phyloP scores from a whole-genome alignment of 805 yeast species.

The Pichia heedii region DNA sequence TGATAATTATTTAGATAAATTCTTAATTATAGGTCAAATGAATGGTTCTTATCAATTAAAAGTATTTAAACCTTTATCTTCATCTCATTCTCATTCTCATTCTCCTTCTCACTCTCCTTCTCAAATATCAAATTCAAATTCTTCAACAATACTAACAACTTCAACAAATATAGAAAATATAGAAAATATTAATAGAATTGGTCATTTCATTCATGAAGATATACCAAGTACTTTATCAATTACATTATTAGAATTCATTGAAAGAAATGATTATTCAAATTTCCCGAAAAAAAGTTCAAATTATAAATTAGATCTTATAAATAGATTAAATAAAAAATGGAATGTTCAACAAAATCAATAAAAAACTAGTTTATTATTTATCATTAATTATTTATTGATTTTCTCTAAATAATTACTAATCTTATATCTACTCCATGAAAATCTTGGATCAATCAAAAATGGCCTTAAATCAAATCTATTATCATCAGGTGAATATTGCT shows the following conservation, averaged over 20 bases:
- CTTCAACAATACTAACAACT: conserved; percentile 15
- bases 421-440: conserved; percentile 81
- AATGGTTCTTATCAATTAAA: conserved; percentile 91
- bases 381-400: conserved; percentile 32
- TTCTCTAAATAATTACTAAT: conserved; percentile 55
- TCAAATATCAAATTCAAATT: conserved; percentile 13
- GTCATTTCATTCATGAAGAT: conserved; percentile 96
- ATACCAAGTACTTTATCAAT: conserved; percentile 59
- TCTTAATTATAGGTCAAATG: conserved; percentile 92
- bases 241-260: conserved; percentile 41
- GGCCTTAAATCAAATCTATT: conserved; percentile 94
- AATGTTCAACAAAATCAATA: conserved; percentile 19
- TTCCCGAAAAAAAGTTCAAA: not conserved
- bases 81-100: conserved; percentile 21
- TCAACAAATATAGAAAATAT: conserved; percentile 16
- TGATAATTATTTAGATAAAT: conserved; percentile 70
- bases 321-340: conserved; percentile 27
- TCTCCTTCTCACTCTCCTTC: not conserved
- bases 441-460: conserved; percentile 84
- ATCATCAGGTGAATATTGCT: conserved; percentile 96
- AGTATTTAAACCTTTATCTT: conserved; percentile 43
- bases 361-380: not conserved
- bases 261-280: conserved; percentile 33
- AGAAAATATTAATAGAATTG: conserved; percentile 42
- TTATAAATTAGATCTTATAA: conserved; percentile 21